phyloP scores from a whole-genome alignment of 164 flowering plant genomes.

The Brasenia schreberi region DNA sequence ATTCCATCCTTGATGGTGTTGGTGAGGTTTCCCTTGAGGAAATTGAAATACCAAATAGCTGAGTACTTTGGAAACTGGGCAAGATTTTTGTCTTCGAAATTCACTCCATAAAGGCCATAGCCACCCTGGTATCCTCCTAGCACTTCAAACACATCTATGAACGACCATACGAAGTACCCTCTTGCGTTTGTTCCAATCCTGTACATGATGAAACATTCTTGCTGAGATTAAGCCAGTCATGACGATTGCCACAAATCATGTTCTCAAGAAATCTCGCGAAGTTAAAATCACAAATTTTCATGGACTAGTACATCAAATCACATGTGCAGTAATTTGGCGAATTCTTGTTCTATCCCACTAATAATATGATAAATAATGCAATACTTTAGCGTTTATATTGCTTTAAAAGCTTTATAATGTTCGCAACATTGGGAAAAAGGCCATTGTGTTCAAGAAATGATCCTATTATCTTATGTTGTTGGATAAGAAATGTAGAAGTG shows the following conservation, averaged over 20 bases:
- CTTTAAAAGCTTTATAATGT: too few relatives aligned
- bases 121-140: neutral
- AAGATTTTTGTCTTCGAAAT: neutral
- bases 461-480: too few relatives aligned
- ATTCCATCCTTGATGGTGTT: too few relatives aligned
- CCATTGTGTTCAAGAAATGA: too few relatives aligned
- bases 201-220: neutral
- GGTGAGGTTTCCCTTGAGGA: conserved; percentile 1
- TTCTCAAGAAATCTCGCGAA: neutral
- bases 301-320: neutral
- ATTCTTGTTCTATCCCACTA: too few relatives aligned
- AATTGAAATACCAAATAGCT: conserved; percentile 7
- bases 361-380: too few relatives aligned
- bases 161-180: conserved; percentile 9
- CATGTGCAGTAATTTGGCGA: too few relatives aligned
- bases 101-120: conserved; percentile 6
- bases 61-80: conserved; percentile 2
- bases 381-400: too few relatives aligned
- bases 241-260: too few relatives aligned
- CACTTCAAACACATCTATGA: conserved; percentile 5
- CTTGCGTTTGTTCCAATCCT: conserved; percentile 7
- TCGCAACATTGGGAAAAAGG: too few relatives aligned
- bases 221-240: too few relatives aligned
- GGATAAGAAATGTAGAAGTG: too few relatives aligned
- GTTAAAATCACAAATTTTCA: neutral